Evolutionary conservation across 1,284 basidiomycete species (phyloP).

Genomic region (Fomitopsis palustris): DNA sequence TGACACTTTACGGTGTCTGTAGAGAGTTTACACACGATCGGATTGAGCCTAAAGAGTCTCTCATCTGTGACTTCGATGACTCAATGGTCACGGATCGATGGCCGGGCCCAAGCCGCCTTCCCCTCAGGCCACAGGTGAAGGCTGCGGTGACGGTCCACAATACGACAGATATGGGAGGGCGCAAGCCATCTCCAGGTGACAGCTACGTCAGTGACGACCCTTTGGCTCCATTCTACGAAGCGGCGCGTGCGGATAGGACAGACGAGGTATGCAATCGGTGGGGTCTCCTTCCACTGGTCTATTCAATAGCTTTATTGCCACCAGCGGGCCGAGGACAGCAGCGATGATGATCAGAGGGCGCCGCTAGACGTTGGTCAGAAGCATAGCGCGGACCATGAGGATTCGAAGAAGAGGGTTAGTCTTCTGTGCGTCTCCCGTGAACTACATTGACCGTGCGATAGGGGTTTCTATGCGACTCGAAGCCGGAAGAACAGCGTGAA

Average conservation of each 20-base stretch:
- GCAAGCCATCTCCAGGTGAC: too few relatives aligned
- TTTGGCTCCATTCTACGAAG: conserved; percentile 57
- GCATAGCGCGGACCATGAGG: conserved; percentile 5
- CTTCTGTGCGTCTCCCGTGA: not conserved
- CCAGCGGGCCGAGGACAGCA: not conserved
- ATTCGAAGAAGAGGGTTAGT: conserved; percentile 12
- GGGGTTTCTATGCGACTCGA: conserved; percentile 62
- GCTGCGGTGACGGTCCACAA: not conserved
- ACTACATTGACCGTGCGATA: conserved; percentile 18
- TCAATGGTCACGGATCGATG: not conserved
- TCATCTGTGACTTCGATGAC: not conserved
- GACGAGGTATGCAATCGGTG: conserved; percentile 29
- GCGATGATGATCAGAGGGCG: conserved; percentile 6
- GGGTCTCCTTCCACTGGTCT: not conserved
- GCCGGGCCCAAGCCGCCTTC: not conserved
- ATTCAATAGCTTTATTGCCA: not conserved
- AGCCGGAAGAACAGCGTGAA: conserved; percentile 26
- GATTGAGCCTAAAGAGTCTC: conserved; percentile 2
- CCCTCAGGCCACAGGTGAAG: not conserved
- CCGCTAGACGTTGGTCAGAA: not conserved
- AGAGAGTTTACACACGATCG: conserved; percentile 22
- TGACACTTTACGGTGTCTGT: conserved; percentile 7
- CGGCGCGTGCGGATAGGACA: conserved; percentile 47
- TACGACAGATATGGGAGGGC: not conserved
- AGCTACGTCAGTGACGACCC: conserved; percentile 53